phyloP scores from a whole-genome alignment of 371 early-diverging fungal genomes.

The Mortierella sp. region DNA sequence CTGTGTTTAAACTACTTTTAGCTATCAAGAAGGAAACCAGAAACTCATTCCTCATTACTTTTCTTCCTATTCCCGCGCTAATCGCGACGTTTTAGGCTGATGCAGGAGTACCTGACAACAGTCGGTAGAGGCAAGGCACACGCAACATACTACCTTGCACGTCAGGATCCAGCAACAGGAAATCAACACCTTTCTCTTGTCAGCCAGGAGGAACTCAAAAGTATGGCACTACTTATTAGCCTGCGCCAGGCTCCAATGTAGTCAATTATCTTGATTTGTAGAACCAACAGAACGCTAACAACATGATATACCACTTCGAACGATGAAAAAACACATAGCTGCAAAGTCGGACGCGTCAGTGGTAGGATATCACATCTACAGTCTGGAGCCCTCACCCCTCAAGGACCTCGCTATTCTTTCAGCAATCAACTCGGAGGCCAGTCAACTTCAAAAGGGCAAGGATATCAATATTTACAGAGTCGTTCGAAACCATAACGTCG shows the following conservation, averaged over 20 bases:
- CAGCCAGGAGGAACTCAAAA: conserved; percentile 31
- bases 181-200: conserved; percentile 35
- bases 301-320: too few relatives aligned
- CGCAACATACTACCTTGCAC: conserved; percentile 46
- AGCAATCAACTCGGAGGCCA: conserved; percentile 40
- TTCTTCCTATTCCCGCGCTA: neutral
- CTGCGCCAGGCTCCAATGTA: too few relatives aligned
- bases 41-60: neutral
- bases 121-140: conserved; percentile 36
- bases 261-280: too few relatives aligned
- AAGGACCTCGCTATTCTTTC: conserved; percentile 40
- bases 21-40: neutral
- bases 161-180: conserved; percentile 41
- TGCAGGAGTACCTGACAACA: conserved; percentile 43
- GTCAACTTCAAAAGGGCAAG: conserved; percentile 47
- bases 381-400: conserved; percentile 48
- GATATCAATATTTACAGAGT: conserved; percentile 43
- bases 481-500: conserved; percentile 26
- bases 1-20: neutral
- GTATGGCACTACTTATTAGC: too few relatives aligned
- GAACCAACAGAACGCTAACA: too few relatives aligned
- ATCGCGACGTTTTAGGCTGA: conserved; percentile 23
- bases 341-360: conserved; percentile 30
- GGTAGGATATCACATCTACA: conserved; percentile 50
- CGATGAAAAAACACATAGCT: conserved; percentile 9